Base-by-base conservation (phyloP, 1,284 basidiomycete genomes). In the Entoloma clypeatum region DNA sequence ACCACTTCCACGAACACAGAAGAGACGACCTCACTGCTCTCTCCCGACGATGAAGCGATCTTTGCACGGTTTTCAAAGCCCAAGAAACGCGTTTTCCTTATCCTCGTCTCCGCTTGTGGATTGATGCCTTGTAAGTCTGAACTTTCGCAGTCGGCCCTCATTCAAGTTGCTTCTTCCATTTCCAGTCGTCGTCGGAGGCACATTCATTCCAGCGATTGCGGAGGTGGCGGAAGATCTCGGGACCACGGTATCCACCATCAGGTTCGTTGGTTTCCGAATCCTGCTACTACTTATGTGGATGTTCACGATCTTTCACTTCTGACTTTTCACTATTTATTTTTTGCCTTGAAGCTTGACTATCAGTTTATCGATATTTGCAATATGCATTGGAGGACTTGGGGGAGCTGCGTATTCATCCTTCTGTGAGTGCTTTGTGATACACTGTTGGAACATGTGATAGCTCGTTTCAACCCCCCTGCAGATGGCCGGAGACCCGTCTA, bases 191-290 rank as follows among this genome's bases (percentile, higher is more conserved):
- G 75, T 83, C 0, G 72, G 78, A 2, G 77, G 79, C 4, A 74
- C 78, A 2, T 86, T 87, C 59, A 68, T 84, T 2, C 86, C 85
- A 0, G 74, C 76, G 0, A 83, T 88, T 34, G 80, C 81, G 0
- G 68, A 79, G 43, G 78, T 88, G 47, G 73, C 80, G 0, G 57
- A 62, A 16, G 83, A 87, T 42, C 62, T 87, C 6, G 43, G 72
- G 24, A 73, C 81, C 0, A 75, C 77, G 0, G 68, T 69, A 1
- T 52, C 69, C 3, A 58, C 81, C 18, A 70, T 87, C 47, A 79
- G 76, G 73, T 79, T 60, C 43, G 7, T 19, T 33, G 11, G 17
- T 22, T 35, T 16, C n/a, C n/a, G n/a, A 27, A 9, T 25, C 11
- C 21, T 33, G 25, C 27, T 4, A 69, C 59, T 4, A 53, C 62